Conservation (phyloP, 2,329 filamentous ascomycete genomes). For the Diplodia corticola region DNA sequence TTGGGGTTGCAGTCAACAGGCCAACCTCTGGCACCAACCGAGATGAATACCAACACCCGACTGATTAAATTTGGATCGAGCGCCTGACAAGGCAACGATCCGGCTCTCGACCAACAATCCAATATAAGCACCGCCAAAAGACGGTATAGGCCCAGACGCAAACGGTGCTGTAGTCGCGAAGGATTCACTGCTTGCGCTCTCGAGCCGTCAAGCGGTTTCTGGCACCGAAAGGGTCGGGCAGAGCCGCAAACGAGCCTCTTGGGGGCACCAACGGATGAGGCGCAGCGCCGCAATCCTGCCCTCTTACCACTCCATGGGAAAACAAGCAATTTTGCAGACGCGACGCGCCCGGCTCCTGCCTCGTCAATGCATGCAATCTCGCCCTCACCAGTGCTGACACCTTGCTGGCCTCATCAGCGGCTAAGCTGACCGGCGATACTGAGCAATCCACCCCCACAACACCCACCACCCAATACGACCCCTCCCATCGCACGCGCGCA, state of each 20-base stretch:
- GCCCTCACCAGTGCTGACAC: neutral
- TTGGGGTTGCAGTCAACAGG: neutral
- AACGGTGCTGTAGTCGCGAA: neutral
- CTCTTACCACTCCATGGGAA: neutral
- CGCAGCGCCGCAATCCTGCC: neutral
- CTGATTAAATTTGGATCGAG: neutral
- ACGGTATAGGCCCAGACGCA: neutral
- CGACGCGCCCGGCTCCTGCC: neutral
- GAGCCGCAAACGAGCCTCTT: neutral
- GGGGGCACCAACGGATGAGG: neutral
- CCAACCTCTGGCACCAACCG: neutral
- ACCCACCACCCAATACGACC: neutral
- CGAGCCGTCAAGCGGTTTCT: neutral
- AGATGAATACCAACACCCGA: neutral
- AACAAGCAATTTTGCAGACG: neutral
- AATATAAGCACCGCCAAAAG: too few species aligned
- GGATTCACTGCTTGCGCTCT: neutral
- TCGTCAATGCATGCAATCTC: neutral
- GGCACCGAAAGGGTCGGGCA: neutral
- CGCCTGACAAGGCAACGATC: neutral
- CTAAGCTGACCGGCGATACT: neutral
- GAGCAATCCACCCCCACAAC: neutral
- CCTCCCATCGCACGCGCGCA: neutral
- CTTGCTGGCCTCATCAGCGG: neutral
- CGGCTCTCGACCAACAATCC: neutral